Conservation (phyloP, 441 rosid genomes). For the Erodium chrysanthum region DNA sequence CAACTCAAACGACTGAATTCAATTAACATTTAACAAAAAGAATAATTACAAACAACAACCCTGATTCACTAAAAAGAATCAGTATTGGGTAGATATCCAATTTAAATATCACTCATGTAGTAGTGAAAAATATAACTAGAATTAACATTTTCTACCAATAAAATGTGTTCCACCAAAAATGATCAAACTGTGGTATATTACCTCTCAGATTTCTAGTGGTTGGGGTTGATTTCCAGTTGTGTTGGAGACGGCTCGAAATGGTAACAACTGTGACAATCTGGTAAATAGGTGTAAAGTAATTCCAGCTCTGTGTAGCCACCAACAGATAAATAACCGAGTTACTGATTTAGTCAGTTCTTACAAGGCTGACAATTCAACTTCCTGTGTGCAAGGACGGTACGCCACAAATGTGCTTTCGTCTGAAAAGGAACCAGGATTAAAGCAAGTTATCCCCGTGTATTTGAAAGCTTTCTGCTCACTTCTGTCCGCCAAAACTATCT, state of each 20-base stretch:
- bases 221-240: background rate
- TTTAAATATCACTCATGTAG: background rate
- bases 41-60: background rate
- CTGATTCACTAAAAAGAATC: background rate
- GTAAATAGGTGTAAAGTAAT: background rate
- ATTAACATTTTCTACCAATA: background rate
- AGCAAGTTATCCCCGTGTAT: conserved; percentile 70
- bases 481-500: conserved; percentile 76
- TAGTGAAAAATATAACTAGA: background rate
- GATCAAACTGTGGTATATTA: background rate
- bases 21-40: background rate
- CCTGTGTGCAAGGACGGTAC: conserved; percentile 68
- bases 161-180: background rate
- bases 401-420: conserved; percentile 68
- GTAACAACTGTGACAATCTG: background rate
- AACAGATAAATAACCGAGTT: conserved; percentile 10
- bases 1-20: background rate
- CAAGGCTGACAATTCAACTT: conserved; percentile 69
- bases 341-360: conserved; percentile 23
- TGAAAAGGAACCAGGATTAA: conserved; percentile 87
- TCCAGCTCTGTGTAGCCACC: background rate
- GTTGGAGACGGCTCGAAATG: background rate
- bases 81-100: background rate
- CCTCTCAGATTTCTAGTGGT: background rate
- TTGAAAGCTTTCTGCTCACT: conserved; percentile 77